These are phyloP conservation scores for Dissoconium aciculare DNA, from an alignment of 2,329 filamentous ascomycete genomes.

Conservation along the genomic window DNA sequence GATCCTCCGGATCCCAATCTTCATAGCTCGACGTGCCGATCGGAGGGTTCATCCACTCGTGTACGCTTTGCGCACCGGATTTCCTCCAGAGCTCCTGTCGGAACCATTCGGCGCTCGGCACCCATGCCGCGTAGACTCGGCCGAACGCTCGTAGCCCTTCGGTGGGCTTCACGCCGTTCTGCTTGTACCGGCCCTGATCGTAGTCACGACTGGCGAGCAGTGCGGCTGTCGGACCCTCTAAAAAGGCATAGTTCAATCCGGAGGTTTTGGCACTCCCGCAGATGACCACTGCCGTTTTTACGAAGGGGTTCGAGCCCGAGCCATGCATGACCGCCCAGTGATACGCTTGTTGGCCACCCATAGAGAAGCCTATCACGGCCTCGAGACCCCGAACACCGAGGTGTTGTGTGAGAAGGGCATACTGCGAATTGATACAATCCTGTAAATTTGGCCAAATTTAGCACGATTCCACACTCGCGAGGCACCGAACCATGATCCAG, in stretches of 20 bases:
- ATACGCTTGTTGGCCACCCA: slow-evolving; percentile 42
- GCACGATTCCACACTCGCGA: too few relatives aligned
- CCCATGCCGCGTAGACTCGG: slow-evolving; percentile 28
- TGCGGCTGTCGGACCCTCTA: slow-evolving; percentile 39
- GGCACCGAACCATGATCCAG: too few relatives aligned
- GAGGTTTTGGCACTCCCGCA: slow-evolving; percentile 38
- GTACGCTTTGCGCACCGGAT: slow-evolving; percentile 21
- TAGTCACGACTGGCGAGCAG: slow-evolving; percentile 32
- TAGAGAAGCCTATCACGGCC: slow-evolving; percentile 40
- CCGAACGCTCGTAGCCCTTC: slow-evolving; percentile 28
- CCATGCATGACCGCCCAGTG: slow-evolving; percentile 37
- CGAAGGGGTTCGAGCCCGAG: too few relatives aligned
- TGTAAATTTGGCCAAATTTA: too few relatives aligned
- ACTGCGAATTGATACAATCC: slow-evolving; percentile 40
- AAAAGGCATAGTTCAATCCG: slow-evolving; percentile 39
- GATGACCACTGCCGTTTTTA: slow-evolving; percentile 33
- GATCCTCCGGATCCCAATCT: slow-evolving; percentile 23
- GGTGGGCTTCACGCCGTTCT: slow-evolving; percentile 19
- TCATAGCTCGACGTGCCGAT: slow-evolving; percentile 20
- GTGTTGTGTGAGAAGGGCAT: slow-evolving; percentile 27
- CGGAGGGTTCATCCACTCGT: slow-evolving; percentile 19
- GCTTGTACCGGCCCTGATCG: slow-evolving; percentile 21
- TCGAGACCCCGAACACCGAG: slow-evolving; percentile 32
- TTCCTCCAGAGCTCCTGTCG: slow-evolving; percentile 25
- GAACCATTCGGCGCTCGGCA: slow-evolving; percentile 29